Evolutionary conservation across 192 early-diverging fungal species (phyloP), one percentile per base, ranked within the genome.

Genomic region (Funneliformis mosseae): DNA sequence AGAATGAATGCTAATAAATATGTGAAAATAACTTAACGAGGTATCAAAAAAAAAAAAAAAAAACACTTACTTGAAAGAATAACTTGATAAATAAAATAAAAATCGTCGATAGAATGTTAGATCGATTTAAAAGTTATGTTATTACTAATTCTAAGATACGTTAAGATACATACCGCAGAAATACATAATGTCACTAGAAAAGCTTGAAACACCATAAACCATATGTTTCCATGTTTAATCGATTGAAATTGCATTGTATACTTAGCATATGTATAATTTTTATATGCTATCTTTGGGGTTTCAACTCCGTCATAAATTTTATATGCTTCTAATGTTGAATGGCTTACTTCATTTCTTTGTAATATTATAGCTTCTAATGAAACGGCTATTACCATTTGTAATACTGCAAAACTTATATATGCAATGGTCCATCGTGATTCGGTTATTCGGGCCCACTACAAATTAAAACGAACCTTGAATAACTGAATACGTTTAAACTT

Each of bases 201-300:
- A 27, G 59, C 75, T 77, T 77, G 39, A 77, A 77, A 77, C 3
- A 77, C 75, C 38, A 77, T 77, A 42, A 77, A 77, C 75, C 75
- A 77, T 14, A 77, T 63, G 16, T 77, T 63, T 28, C 75, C 61
- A 45, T 77, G 46, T 63, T 45, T 41, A 18, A 77, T 77, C 12
- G 75, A 77, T 42, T 39, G 16, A 16, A 55, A 62, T 63, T 77
- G 59, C 6, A 7, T 39, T 21, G 7, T n/a, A 63, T 77, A 77
- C 12, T 23, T 61, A 25, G 21, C 5, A 77, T 77, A 77, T 27
- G 18, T 9, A 46, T 77, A 77, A 28, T 77, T 62, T 62, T 25
- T 61, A 43, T 77, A 42, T 14, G 11, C 12, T 25, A 28, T 12
- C 6, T 46, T 45, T 18, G 21, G 11, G 45, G 23, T 48, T 3